Base-by-base conservation (phyloP, 164 flowering plant species). In the Houttuynia cordata region DNA sequence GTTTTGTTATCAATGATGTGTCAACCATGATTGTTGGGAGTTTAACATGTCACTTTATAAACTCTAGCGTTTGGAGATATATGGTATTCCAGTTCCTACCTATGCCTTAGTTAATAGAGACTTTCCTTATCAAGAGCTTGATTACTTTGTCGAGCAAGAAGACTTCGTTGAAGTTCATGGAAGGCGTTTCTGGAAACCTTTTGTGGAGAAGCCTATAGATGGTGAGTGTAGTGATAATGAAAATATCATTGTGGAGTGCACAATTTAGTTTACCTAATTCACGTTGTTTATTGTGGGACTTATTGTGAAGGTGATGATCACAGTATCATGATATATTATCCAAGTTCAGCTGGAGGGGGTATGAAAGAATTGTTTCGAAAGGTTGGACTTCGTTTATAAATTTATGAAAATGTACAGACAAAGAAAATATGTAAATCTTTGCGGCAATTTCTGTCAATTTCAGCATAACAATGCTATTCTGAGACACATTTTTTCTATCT, bases 321-420 rank as follows among this genome's bases (percentile, higher is more conserved):
- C 68, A 80, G 99, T 57, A 85, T 94, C 68, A 94, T 88, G 97
- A 94, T 94, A 72, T 94, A 94, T 62, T 94, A 94, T 63, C 99
- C 99, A 18, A 91, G 91, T 76, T 83, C 97, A 25, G 99, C 99
- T 45, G 99, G 99, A 51, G 91, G 97, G 45, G 99, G 99, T 30
- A 94, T 91, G 99, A 94, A 94, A 74, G 97, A 85, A 72, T 70
- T 94, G 62, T 94, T 94, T 66, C 80, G 99, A 56, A 94, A 94
- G 97, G 99, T 91, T 61, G 72, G 77, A 3, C 7, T 47, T 40
- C 53, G 24, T 45, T 45, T 12, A 12, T 12, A 3, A 2, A 45
- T 10, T 45, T 45, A 12, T 12, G 49, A 45, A 45, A 17, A 45
- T 12, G 12, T 10, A 8, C 37, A n/a, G n/a, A n/a, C n/a, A n/a